A percentile compares a stretch with the other conserved stretches of the same genome.
Evolutionary conservation across 2,329 filamentous ascomycete species (phyloP).

Genomic region (Colletotrichum aenigma): DNA sequence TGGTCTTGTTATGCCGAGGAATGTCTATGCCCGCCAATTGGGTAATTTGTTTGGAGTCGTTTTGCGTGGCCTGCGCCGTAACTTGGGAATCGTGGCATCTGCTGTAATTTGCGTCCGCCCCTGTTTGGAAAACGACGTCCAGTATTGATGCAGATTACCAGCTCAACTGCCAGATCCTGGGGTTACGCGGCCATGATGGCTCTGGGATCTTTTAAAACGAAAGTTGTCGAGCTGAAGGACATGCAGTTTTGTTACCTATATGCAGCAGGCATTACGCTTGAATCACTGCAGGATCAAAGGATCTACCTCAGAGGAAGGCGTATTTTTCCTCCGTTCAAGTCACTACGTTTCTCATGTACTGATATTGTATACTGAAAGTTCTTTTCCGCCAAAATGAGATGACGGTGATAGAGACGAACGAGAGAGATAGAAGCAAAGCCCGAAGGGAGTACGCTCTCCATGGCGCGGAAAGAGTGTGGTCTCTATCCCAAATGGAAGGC

Average conservation of each 20-base stretch:
- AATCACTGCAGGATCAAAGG: background rate
- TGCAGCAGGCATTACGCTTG: background rate
- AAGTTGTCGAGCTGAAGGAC: background rate
- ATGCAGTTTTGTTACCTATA: background rate
- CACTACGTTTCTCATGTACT: background rate
- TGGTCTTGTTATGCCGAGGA: background rate
- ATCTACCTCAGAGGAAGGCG: background rate
- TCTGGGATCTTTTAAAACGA: background rate
- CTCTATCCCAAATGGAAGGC: background rate
- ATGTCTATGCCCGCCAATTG: background rate
- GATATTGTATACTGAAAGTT: background rate
- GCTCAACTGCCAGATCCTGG: background rate
- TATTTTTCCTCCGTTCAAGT: background rate
- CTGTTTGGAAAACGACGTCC: background rate
- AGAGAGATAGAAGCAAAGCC: background rate
- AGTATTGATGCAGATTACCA: background rate
- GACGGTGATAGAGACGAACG: background rate
- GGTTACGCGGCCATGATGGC: background rate
- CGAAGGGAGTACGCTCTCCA: background rate
- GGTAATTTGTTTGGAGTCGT: background rate
- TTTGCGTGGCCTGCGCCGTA: background rate
- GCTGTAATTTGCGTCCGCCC: background rate
- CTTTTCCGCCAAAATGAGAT: background rate
- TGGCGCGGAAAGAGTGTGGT: background rate
- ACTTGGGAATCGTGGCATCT: background rate